phyloP scores from a whole-genome alignment of 2,329 filamentous ascomycete genomes.

The Phialocephala subalpina region DNA sequence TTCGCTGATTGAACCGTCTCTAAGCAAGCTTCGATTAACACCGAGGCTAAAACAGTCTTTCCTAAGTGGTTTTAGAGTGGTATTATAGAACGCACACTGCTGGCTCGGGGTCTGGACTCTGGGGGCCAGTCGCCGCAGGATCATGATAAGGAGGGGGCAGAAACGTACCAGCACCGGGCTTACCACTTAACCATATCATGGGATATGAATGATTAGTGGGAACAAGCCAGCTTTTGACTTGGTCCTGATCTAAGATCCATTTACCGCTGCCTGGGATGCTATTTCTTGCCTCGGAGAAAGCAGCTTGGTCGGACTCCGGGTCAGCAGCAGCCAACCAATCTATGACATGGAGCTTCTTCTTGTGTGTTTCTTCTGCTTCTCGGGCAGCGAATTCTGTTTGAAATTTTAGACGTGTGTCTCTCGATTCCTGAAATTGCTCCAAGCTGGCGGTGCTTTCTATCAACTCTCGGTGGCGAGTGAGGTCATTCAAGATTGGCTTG shows the following conservation, averaged over 20 bases:
- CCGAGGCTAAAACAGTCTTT: slow-evolving; percentile 50
- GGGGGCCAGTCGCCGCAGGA: too few relatives aligned
- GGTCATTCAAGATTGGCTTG: slow-evolving; percentile 41
- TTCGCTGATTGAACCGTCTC: not conserved
- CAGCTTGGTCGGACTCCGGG: slow-evolving; percentile 36
- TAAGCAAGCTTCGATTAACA: slow-evolving; percentile 46
- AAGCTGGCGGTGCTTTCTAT: slow-evolving; percentile 44
- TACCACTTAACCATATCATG: slow-evolving; percentile 50
- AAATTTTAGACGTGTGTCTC: slow-evolving; percentile 31
- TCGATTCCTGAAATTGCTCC: slow-evolving; percentile 40
- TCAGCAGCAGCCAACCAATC: slow-evolving; percentile 36
- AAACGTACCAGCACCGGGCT: slow-evolving; percentile 48
- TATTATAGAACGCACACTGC: too few relatives aligned
- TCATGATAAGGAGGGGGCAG: not conserved
- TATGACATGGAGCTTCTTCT: slow-evolving; percentile 27
- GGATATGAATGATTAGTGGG: slow-evolving; percentile 32
- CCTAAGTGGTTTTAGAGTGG: slow-evolving; percentile 34
- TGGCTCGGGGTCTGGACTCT: too few relatives aligned
- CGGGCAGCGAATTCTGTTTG: slow-evolving; percentile 31
- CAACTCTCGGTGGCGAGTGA: slow-evolving; percentile 40
- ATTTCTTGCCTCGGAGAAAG: slow-evolving; percentile 23
- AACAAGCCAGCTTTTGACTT: slow-evolving; percentile 30
- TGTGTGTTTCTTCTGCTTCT: slow-evolving; percentile 29
- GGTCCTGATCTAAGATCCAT: slow-evolving; percentile 43
- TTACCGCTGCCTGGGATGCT: slow-evolving; percentile 37